Evolutionary conservation across 2,329 filamentous ascomycete species (phyloP), one percentile per base, ranked within the genome.

Genomic region (Phyllosticta paracitricarpa): DNA sequence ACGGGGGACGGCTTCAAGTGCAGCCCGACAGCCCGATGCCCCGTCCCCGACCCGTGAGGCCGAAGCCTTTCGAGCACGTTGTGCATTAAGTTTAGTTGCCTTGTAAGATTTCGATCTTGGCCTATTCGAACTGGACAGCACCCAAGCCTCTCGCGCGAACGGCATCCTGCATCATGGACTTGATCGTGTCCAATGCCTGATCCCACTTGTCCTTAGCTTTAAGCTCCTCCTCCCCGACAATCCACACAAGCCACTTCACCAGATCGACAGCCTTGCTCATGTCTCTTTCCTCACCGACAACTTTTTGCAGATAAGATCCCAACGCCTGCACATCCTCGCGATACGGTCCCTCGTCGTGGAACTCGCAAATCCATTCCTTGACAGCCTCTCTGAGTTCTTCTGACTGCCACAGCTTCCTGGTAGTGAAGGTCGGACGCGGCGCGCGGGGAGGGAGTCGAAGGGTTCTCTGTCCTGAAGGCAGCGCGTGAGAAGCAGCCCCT

Each of bases 221-320:
- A 19, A 60, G 58, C 7, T 64, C 65, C 28, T 65, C 60, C 52
- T 71, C 69, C 7, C 64, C 67, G 33, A 78, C 64, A 10, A 79
- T 68, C 71, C 74, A 80, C 3, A 57, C 69, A 40, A 79, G 63
- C 89, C 90, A 96, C 65, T 80, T 84, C 12, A 88, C 81, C 19
- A 94, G 74, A 12, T 82, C 82, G 1, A 84, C 80, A 0, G 84
- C 89, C 73, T 96, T 96, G 4, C 82, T 81, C 75, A 94, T 80
- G 70, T 97, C 87, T 62, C 82, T 79, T 73, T 97, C 94, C 62
- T 93, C 86, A 1, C 76, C 63, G 0, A 96, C 81, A 0, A 97
- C 89, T 26, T 81, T 82, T 4, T 72, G 78, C 30, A 97, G 73
- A 72, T 96, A 97, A 68, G 79, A 82, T 59, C 81, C 83, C 63